A percentile compares a stretch with the other conserved stretches of the same genome.
Conservation (phyloP, 768 basidiomycete genomes). For the Mycena kentingensis region DNA sequence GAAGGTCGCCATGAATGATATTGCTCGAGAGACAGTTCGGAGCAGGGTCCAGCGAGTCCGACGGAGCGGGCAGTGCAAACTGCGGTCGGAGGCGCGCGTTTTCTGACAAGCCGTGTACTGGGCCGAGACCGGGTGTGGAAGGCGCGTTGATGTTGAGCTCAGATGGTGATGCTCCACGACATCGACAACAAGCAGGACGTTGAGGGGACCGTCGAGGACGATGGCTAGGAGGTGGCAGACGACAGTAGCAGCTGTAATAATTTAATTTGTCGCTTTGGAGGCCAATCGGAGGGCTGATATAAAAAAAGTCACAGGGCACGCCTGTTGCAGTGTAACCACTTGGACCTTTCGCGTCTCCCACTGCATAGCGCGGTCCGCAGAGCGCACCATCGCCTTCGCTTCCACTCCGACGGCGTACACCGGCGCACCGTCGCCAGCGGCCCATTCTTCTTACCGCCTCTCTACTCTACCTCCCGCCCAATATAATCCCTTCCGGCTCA, state of each 20-base stretch:
- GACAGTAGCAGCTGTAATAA: neutral
- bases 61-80: no score
- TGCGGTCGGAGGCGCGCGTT: no score
- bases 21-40: no score
- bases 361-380: slow-evolving; percentile 2
- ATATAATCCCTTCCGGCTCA: neutral
- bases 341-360: neutral
- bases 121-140: no score
- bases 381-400: neutral
- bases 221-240: neutral
- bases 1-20: no score
- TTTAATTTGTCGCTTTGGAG: neutral
- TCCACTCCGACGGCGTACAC: neutral
- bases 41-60: no score
- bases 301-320: neutral
- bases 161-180: no score
- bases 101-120: no score
- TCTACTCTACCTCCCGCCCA: neutral
- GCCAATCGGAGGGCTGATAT: neutral
- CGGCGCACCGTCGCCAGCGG: neutral
- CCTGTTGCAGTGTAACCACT: neutral
- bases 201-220: neutral
- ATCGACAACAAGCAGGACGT: neutral
- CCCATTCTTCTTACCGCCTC: neutral
- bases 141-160: no score